A percentile compares a stretch with the other conserved stretches of the same genome.
phyloP scores from a whole-genome alignment of 2,329 filamentous ascomycete species.

The Metarhizium brunneum region DNA sequence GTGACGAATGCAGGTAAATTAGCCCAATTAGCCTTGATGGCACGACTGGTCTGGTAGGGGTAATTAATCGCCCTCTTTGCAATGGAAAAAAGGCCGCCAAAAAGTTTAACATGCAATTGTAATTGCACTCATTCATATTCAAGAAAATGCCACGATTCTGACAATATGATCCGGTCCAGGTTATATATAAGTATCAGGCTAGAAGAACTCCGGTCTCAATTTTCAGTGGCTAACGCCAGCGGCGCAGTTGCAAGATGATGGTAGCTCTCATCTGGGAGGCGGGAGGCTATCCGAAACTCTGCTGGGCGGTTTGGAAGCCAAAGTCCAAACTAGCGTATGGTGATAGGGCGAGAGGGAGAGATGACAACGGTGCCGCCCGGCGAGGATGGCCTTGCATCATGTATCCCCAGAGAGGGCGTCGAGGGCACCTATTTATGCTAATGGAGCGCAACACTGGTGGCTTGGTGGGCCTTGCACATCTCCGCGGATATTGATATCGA shows the following conservation, averaged over 20 bases:
- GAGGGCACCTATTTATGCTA: too few relatives aligned
- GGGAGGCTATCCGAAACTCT: background rate
- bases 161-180: too few relatives aligned
- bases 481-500: too few relatives aligned
- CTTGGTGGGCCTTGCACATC: too few relatives aligned
- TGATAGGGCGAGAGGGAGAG: background rate
- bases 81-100: background rate
- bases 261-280: background rate
- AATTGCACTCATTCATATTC: background rate
- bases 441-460: too few relatives aligned
- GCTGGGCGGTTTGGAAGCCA: background rate
- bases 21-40: background rate
- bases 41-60: background rate
- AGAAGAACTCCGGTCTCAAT: background rate
- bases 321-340: background rate
- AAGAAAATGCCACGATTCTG: too few relatives aligned
- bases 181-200: too few relatives aligned
- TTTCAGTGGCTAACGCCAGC: background rate
- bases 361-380: background rate
- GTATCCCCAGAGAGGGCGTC: too few relatives aligned
- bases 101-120: background rate
- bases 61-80: background rate
- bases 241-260: background rate
- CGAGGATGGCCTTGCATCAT: background rate
- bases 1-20: too few relatives aligned